Evolutionary conservation across 805 yeast genomes (phyloP), one percentile per base, ranked within the genome.

Genomic region (Lipomyces spencermartinsiae): DNA sequence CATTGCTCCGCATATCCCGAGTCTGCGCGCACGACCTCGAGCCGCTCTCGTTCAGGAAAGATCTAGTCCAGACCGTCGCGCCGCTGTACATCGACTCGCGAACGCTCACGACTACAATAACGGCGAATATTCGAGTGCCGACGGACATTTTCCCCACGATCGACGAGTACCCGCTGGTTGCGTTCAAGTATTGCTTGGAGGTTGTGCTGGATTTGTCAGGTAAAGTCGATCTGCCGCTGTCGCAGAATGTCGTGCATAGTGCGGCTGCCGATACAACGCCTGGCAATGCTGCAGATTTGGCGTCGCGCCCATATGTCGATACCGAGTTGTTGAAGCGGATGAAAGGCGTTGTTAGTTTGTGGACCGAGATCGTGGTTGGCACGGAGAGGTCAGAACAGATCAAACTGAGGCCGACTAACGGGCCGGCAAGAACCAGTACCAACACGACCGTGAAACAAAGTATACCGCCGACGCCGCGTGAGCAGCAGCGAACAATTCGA

Each of bases 71-170:
- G 78, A 84, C 86, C 46, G 85, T 92, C 0, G 83, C 89, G 0
- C 97, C 97, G 0, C 79, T 93, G 12, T 89, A 87, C 71, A 86
- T 92, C n/a, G 93, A 92, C 75, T 92, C 93, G 0, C 80, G 75
- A 14, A 83, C 89, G 0, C 80, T 87, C 53, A 78, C 82, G 19
- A 83, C 88, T 54, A 88, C 85, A 43, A 82, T 89, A 9, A 85
- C 85, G 39, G 86, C 93, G 0, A 84, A 86, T 54, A 78, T 93
- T 25, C 82, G 88, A 69, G 88, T 93, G 0, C 97, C 98, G 0
- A 86, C 90, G 0, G 97, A 93, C 73, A 88, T 91, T 0, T 92
- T 93, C 76, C 96, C 97, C 0, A 91, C 97, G 0, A 90, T 92
- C 14, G 83, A 86, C 19, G 90, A 90, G 0, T 85, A 91, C 62